Percentiles rank a stretch among this genome's conserved stretches.
These are phyloP conservation scores for Colletotrichum lentis DNA, from an alignment of 2,329 filamentous ascomycete genomes.

Conservation along the genomic window DNA sequence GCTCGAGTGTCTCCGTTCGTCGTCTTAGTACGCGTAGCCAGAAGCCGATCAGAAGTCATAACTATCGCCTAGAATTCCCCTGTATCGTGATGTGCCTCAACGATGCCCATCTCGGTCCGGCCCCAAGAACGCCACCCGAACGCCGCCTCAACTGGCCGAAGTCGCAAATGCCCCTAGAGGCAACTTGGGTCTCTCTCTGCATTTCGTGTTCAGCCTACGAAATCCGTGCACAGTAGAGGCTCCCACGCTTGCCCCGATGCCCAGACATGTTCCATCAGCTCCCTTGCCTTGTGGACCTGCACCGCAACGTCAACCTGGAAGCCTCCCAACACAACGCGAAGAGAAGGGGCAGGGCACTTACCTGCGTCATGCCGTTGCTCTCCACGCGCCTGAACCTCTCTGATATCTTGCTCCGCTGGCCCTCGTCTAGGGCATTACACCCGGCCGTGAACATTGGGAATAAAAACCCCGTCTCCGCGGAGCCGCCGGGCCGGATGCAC, in stretches of 20 bases:
- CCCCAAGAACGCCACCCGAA: background rate
- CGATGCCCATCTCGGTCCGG: background rate
- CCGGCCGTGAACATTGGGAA: constrained; percentile 88
- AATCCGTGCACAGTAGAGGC: constrained; percentile 70
- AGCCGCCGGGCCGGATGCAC: constrained; percentile 70
- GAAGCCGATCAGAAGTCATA: background rate
- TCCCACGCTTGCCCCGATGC: constrained; percentile 74
- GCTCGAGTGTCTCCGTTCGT: too few species aligned
- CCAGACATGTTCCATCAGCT: constrained; percentile 75
- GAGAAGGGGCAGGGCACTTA: constrained; percentile 46
- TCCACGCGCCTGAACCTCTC: constrained; percentile 73
- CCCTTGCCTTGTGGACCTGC: constrained; percentile 66
- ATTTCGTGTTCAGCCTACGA: constrained; percentile 64
- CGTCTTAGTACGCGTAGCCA: background rate
- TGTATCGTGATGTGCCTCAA: background rate
- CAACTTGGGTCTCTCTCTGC: background rate
- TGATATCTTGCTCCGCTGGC: constrained; percentile 67
- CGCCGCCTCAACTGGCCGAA: background rate
- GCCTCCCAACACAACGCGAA: background rate
- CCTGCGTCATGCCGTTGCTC: constrained; percentile 79
- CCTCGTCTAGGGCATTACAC: constrained; percentile 70
- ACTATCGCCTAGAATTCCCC: background rate
- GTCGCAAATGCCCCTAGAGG: too few species aligned
- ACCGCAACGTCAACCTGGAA: background rate
- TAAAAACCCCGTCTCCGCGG: constrained; percentile 76